Evolutionary conservation across 257 asterid genomes (phyloP), one percentile per base, ranked within the genome.

Genomic region (Penstemon barbatus): DNA sequence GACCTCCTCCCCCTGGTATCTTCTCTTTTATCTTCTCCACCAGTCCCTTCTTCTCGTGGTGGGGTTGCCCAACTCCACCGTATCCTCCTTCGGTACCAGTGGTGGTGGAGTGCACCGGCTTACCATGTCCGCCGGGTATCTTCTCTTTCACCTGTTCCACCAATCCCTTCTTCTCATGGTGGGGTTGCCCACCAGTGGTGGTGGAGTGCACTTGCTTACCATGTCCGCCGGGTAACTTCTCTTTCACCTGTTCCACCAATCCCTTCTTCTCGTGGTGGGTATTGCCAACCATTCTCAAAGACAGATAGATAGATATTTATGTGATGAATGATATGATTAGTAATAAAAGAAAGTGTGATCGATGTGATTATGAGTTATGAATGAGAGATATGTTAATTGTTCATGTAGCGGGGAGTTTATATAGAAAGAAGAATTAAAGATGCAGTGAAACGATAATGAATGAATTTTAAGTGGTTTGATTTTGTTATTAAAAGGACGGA

Each of bases 251-350:
- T 38, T 85, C 84, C 81, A 71, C 78, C 46, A 82, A 8, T 10
- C 88, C 90, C 77, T 5, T 85, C 90, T 39, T 82, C 86, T 80
- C 86, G 76, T 79, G 63, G 5, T 74, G 72, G 2, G 86, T 15
- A 15, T 15, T 15, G 18, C 18, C 18, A 15, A 0, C 83, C 92
- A 86, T 86, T 1, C 61, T 12, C 54, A 13, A 7, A 19, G 18
- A 15, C 18, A 15, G 18, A 15, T 15, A 15, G 18, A 15, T 15
- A 11, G 18, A 62, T 40, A 18, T 46, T 15, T 15, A 15, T 15
- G 9, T 18, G 4, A 1, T 5, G 8, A 52, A 15, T 66, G 38
- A 4, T 66, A n/a, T 5, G 6, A 4, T 4, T n/a, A 10, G 5
- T 4, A 3, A 3, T 12, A 2, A 3, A 9, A 37, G 37, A n/a